phyloP scores from a whole-genome alignment of 108 stramenopile genomes.

The Fistulifera pelliculosa region DNA sequence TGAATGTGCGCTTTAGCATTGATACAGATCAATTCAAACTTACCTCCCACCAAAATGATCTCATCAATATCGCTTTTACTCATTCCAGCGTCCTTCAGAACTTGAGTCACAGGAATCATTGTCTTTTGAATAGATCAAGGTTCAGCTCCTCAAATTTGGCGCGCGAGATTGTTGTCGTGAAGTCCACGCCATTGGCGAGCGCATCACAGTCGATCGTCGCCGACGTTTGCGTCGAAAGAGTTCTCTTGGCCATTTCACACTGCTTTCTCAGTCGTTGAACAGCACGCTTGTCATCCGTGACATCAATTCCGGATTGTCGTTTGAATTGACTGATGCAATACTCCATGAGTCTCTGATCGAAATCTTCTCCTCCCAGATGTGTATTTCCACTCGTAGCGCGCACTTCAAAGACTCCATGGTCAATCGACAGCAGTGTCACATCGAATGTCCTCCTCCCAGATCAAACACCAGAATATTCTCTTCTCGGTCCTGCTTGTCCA shows the following conservation, averaged over 20 bases:
- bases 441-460: slow-evolving; percentile 98
- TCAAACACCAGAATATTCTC: slow-evolving; percentile 95
- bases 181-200: slow-evolving; percentile 72
- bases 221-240: slow-evolving; percentile 66
- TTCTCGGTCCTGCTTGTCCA: slow-evolving; percentile 55
- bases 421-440: slow-evolving; percentile 93
- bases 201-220: slow-evolving; percentile 86
- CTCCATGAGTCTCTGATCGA: slow-evolving; percentile 88
- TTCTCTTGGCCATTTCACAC: slow-evolving; percentile 86
- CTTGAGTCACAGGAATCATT: slow-evolving; percentile 80
- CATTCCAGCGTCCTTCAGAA: slow-evolving; percentile 87
- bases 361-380: slow-evolving; percentile 86
- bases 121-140: slow-evolving; percentile 96
- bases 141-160: slow-evolving; percentile 98
- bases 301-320: slow-evolving; percentile 42
- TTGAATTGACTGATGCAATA: slow-evolving; percentile 73
- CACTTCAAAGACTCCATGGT: slow-evolving; percentile 89
- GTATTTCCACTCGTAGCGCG: slow-evolving; percentile 85
- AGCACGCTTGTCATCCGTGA: slow-evolving; percentile 65
- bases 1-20: no score
- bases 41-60: slow-evolving; percentile 95
- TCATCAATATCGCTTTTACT: slow-evolving; percentile 88
- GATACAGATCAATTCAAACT: no score
- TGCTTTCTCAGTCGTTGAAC: slow-evolving; percentile 82
- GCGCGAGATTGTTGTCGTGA: slow-evolving; percentile 85